Percentiles rank a stretch among this genome's conserved stretches.
phyloP scores from a whole-genome alignment of 345 rosid genomes.

The Citropsis articulata region DNA sequence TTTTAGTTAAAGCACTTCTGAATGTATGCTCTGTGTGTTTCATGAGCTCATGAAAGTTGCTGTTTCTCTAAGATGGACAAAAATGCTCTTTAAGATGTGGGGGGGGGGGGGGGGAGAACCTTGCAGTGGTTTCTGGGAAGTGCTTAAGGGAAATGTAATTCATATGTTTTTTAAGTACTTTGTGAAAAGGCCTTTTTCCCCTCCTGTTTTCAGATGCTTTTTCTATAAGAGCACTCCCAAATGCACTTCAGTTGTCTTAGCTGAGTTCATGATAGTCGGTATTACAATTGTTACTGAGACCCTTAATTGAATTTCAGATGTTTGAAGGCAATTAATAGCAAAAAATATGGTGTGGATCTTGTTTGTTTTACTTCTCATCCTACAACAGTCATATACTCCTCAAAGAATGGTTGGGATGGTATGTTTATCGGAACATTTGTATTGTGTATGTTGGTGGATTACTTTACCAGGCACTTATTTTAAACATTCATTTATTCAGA shows the following conservation, averaged over 20 bases:
- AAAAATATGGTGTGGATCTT: conserved; percentile 95
- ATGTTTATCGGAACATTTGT: conserved; percentile 19
- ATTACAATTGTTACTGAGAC: background rate
- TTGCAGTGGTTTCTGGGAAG: background rate
- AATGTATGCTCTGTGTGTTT: no score
- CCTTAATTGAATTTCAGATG: conserved; percentile 46
- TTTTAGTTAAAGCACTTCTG: background rate
- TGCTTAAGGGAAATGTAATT: background rate
- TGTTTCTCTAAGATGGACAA: background rate
- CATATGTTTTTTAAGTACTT: background rate
- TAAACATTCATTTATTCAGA: conserved; percentile 36
- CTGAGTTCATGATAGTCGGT: background rate
- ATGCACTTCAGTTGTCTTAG: background rate
- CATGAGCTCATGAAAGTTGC: background rate
- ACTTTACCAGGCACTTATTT: background rate
- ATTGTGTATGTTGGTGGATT: background rate
- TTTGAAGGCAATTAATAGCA: conserved; percentile 92
- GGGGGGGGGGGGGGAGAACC: background rate
- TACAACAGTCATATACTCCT: conserved; percentile 91
- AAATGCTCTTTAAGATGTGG: background rate
- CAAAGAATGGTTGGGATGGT: conserved; percentile 99
- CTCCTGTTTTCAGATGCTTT: background rate
- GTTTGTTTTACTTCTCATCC: conserved; percentile 90
- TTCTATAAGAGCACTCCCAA: background rate
- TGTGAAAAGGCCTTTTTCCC: background rate